Evolutionary conservation across 2,329 filamentous ascomycete species (phyloP).

Genomic region (Trichoderma koningii): DNA sequence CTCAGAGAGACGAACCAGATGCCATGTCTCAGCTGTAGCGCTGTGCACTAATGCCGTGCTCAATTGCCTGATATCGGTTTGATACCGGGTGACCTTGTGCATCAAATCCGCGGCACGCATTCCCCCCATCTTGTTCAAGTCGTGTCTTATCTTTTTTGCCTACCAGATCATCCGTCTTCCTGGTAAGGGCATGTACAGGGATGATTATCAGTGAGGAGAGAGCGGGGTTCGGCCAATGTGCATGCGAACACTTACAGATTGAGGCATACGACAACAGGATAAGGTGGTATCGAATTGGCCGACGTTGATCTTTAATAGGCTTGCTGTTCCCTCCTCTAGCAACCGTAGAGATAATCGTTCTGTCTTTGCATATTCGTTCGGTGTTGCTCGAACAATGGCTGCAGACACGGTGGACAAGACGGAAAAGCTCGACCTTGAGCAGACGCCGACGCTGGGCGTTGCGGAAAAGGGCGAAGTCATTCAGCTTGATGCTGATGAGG

Average conservation of each 20-base stretch:
- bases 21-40: background rate
- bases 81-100: background rate
- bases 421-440: background rate
- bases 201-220: constrained; percentile 12
- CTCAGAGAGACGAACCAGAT: background rate
- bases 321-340: background rate
- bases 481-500: constrained; percentile 26
- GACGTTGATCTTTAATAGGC: background rate
- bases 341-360: background rate
- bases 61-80: background rate
- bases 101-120: background rate
- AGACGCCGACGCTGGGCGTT: background rate
- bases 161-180: background rate
- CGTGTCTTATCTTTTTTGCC: constrained; percentile 16
- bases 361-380: too few relatives aligned
- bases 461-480: constrained; percentile 14
- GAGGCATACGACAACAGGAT: background rate
- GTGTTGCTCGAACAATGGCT: background rate
- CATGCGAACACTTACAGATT: background rate
- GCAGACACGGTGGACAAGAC: constrained; percentile 2
- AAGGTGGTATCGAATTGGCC: background rate
- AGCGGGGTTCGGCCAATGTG: constrained; percentile 14
- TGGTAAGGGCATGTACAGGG: background rate
- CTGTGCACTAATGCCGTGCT: background rate
- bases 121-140: background rate